phyloP scores from a whole-genome alignment of 1,284 basidiomycete species.

The Microstroma glucosiphilum region DNA sequence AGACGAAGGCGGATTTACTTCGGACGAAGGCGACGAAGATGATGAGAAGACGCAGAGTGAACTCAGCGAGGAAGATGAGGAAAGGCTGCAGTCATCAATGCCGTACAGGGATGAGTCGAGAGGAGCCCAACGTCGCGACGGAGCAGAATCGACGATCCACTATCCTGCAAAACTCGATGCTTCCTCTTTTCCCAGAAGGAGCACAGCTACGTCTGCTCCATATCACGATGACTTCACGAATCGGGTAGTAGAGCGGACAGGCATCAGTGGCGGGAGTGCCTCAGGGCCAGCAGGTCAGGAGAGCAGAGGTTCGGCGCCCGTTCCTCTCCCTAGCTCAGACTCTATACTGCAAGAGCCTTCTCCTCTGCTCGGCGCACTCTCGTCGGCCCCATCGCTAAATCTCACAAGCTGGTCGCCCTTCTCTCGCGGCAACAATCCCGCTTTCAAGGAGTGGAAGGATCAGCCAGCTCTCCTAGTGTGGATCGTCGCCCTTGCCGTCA shows the following conservation, averaged over 20 bases:
- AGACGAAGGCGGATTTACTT: slow-evolving; percentile 5
- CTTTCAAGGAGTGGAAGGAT: slow-evolving; percentile 28
- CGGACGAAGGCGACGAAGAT: slow-evolving; percentile 12
- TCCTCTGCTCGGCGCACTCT: slow-evolving; percentile 5
- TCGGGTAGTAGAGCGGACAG: background rate
- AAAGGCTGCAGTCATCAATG: background rate
- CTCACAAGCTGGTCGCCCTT: slow-evolving; percentile 16
- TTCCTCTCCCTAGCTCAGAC: background rate
- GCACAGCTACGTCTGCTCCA: background rate
- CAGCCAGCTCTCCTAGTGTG: slow-evolving; percentile 34
- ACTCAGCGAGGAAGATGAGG: slow-evolving; percentile 5
- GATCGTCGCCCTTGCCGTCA: slow-evolving; percentile 19
- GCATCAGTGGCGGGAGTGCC: too few species aligned
- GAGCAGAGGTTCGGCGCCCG: too few species aligned
- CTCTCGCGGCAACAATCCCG: slow-evolving; percentile 13
- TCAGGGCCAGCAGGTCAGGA: too few species aligned
- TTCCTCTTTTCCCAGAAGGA: background rate
- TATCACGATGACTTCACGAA: background rate
- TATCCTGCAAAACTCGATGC: background rate
- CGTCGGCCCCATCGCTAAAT: background rate
- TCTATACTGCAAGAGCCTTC: background rate
- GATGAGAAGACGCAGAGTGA: background rate
- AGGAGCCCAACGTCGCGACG: background rate
- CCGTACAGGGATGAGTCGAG: too few species aligned
- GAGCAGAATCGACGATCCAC: background rate